Conservation (phyloP, 2,329 filamentous ascomycete species). For the Fusarium mexicanum region DNA sequence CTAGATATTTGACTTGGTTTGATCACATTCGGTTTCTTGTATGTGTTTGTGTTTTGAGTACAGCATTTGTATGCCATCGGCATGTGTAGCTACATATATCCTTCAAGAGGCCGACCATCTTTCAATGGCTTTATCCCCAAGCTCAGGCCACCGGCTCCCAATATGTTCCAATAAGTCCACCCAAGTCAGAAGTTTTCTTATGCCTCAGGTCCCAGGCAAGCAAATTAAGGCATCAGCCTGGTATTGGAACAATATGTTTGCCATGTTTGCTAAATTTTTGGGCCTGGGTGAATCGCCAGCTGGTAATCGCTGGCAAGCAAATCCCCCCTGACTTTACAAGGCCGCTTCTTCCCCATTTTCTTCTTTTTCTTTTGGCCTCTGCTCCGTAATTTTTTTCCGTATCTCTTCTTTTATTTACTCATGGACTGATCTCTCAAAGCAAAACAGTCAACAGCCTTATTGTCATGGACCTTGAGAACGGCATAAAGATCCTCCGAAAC, state of each 20-base stretch:
- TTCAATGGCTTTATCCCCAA: background rate
- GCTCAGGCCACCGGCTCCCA: background rate
- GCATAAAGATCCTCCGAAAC: slow-evolving; percentile 1
- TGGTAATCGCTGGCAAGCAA: background rate
- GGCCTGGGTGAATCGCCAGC: background rate
- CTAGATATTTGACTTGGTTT: slow-evolving; percentile 15
- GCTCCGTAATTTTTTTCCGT: background rate
- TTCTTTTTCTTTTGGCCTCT: background rate
- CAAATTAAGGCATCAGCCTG: background rate
- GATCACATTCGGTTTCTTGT: background rate
- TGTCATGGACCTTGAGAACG: background rate
- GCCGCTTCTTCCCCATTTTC: background rate
- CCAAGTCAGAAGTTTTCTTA: background rate
- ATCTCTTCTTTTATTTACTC: background rate
- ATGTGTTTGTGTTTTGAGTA: background rate
- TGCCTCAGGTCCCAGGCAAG: background rate
- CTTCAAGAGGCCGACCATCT: background rate
- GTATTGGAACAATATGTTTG: background rate
- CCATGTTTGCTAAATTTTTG: background rate
- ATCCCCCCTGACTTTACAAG: background rate
- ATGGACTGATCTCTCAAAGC: background rate
- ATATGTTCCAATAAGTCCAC: background rate
- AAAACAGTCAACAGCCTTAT: too few species aligned
- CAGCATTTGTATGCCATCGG: background rate
- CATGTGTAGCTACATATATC: background rate